phyloP scores from a whole-genome alignment of 257 asterid genomes.

The Ballota nigra region DNA sequence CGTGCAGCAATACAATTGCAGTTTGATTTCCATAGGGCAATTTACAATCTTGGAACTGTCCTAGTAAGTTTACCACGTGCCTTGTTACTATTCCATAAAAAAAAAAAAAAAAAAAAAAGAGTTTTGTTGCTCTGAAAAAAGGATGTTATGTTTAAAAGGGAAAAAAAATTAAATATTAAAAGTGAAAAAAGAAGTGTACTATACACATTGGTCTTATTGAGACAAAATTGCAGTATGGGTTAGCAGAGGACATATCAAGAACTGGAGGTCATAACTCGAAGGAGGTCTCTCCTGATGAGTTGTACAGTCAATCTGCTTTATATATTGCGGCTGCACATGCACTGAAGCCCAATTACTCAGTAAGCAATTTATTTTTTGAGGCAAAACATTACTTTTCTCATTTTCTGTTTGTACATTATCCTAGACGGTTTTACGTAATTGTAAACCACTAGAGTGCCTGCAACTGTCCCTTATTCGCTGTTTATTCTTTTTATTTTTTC shows the following conservation, averaged over 20 bases:
- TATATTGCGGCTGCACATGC: slow-evolving; percentile 99
- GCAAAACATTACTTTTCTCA: slow-evolving; percentile 1
- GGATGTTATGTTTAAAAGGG: neutral
- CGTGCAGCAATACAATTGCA: slow-evolving; percentile 96
- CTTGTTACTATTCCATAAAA: neutral
- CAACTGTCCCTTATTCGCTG: neutral
- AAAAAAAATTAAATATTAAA: neutral
- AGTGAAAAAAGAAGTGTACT: neutral
- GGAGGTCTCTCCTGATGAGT: slow-evolving; percentile 84
- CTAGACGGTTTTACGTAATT: slow-evolving; percentile 1
- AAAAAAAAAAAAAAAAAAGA: neutral
- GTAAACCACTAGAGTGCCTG: too few relatives aligned
- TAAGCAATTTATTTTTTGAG: slow-evolving; percentile 33
- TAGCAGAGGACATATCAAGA: slow-evolving; percentile 97
- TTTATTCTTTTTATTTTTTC: neutral
- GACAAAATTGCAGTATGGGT: slow-evolving; percentile 71
- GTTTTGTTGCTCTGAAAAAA: neutral
- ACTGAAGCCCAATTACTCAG: slow-evolving; percentile 91
- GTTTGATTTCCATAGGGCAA: slow-evolving; percentile 98
- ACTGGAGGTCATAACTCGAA: slow-evolving; percentile 75
- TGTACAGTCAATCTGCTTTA: slow-evolving; percentile 93
- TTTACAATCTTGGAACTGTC: slow-evolving; percentile 98
- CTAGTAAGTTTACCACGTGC: slow-evolving; percentile 62
- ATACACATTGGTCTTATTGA: slow-evolving; percentile 26
- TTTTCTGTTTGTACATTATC: slow-evolving; percentile 5